Base-by-base conservation (phyloP, 805 yeast species). In the Wickerhamiella lipophila region DNA sequence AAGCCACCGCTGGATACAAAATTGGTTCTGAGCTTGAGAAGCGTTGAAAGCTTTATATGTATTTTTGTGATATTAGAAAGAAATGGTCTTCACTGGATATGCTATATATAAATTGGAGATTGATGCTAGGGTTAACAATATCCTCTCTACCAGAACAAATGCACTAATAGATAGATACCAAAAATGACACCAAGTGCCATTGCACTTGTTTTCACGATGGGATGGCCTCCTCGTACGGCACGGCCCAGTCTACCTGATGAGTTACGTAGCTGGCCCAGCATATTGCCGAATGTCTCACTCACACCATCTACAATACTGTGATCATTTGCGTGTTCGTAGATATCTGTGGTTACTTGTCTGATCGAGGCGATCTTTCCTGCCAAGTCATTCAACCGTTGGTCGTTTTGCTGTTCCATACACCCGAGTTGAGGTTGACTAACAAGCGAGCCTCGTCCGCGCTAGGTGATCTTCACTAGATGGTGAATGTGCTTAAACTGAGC, bases 1-100 rank as follows among this genome's bases (percentile, higher is more conserved):
- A 77, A 60, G 85, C 96, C 9, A 84, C 86, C 57, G 94, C 94
- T 15, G 83, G 80, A 61, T 88, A 88, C 67, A 77, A 85, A 59
- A 69, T 89, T 40, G 97, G 97, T 15, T 53, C 53, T 43, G 61
- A 58, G 50, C 53, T 58, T 16, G 57, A 53, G 40, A 51, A 42
- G 16, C 44, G 48, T 9, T 46, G 21, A 18, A 7, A 6, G 6
- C 5, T 23, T 6, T 23, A 23, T 23, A 23, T 35, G 12, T 35
- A 35, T 29, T 6, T 29, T 6, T 23, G 8, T 23, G 8, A 25
- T 25, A 25, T 25, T 25, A 9, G 9, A 9, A 25, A 30, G 15
- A 8, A 9, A 30, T 30, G 35, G 8, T n/a, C 35, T 12, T 12
- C 6, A n/a, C n/a, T n/a, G n/a, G n/a, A n/a, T 30, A 35, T 6